Conservation (phyloP, 2,329 filamentous ascomycete genomes). For the Exophiala spinifera region DNA sequence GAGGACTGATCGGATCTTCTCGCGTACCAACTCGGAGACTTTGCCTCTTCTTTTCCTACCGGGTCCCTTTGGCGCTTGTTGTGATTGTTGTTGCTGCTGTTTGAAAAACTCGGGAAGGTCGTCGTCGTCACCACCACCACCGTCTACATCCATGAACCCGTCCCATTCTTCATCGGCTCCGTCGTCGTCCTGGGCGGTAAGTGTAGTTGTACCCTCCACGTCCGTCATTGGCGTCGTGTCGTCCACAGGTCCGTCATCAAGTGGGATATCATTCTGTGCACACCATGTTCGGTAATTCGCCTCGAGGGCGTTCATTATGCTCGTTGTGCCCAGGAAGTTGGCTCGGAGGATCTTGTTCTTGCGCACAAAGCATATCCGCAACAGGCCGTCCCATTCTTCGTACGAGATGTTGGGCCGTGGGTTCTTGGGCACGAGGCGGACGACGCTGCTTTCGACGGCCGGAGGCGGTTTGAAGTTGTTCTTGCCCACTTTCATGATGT, state of each 20-base stretch:
- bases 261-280: slow-evolving; percentile 73
- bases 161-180: slow-evolving; percentile 44
- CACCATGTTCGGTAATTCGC: slow-evolving; percentile 88
- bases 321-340: slow-evolving; percentile 74
- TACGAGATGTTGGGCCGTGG: slow-evolving; percentile 85
- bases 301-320: slow-evolving; percentile 78
- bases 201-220: slow-evolving; percentile 30
- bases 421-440: slow-evolving; percentile 82
- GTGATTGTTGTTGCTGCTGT: slow-evolving; percentile 45
- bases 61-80: slow-evolving; percentile 38
- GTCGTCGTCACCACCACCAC: slow-evolving; percentile 50
- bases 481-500: slow-evolving; percentile 88
- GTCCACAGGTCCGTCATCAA: slow-evolving; percentile 63
- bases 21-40: slow-evolving; percentile 74
- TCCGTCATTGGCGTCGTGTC: slow-evolving; percentile 36
- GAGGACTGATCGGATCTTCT: slow-evolving; percentile 82
- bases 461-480: slow-evolving; percentile 97
- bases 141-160: slow-evolving; percentile 50
- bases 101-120: slow-evolving; percentile 84
- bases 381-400: slow-evolving; percentile 90
- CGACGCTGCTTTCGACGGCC: slow-evolving; percentile 85
- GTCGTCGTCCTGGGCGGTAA: slow-evolving; percentile 36
- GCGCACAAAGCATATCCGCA: slow-evolving; percentile 76
- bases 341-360: slow-evolving; percentile 89
- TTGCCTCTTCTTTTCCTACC: slow-evolving; percentile 72